Evolutionary conservation across 1,139 yeast genomes (phyloP).

Genomic region (Hyphopichia burtonii): DNA sequence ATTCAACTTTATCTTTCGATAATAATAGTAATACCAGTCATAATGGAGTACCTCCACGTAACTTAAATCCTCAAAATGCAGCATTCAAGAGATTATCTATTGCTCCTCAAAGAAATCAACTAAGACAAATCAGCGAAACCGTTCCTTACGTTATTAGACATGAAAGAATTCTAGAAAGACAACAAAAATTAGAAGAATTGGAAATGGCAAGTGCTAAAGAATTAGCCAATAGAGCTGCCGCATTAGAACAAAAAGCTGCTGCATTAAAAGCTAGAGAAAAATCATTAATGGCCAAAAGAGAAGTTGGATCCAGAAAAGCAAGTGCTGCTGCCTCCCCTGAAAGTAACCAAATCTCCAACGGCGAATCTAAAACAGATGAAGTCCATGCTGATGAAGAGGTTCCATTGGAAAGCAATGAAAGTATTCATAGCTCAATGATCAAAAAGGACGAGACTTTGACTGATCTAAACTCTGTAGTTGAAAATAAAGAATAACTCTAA

Average conservation of each 20-base stretch:
- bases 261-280: constrained; percentile 68
- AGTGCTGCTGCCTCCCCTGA: constrained; percentile 8
- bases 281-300: constrained; percentile 42
- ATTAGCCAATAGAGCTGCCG: constrained; percentile 69
- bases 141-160: constrained; percentile 79
- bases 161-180: constrained; percentile 71
- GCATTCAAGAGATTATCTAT: constrained; percentile 57
- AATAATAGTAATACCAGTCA: constrained; percentile 10
- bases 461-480: constrained; percentile 48
- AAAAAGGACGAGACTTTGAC: constrained; percentile 56
- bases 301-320: constrained; percentile 20
- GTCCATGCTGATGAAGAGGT: constrained; percentile 2
- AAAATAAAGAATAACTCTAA: background rate
- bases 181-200: constrained; percentile 73
- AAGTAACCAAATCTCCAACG: background rate
- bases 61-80: constrained; percentile 39
- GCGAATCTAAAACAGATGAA: background rate
- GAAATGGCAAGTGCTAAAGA: constrained; percentile 78
- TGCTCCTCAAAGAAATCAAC: constrained; percentile 63
- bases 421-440: constrained; percentile 13
- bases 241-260: constrained; percentile 72
- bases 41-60: constrained; percentile 23
- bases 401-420: constrained; percentile 1
- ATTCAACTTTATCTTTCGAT: constrained; percentile 30
- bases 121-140: constrained; percentile 76